phyloP scores from a whole-genome alignment of 495 filamentous ascomycete species.

The Echria macrotheca region DNA sequence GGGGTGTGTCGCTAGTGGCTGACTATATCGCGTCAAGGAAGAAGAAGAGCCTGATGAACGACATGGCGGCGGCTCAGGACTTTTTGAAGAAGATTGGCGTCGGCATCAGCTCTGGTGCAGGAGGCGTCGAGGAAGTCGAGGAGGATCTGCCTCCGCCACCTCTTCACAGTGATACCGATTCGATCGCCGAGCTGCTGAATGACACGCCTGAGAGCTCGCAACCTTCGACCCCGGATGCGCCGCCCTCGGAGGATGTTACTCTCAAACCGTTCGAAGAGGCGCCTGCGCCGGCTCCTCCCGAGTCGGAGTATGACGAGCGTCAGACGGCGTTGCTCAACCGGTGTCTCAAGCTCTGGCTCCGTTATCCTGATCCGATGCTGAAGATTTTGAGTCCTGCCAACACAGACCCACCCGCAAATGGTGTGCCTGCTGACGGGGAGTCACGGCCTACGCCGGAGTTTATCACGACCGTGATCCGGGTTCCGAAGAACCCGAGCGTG shows the following conservation, averaged over 20 bases:
- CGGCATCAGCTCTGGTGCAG: slow-evolving; percentile 19
- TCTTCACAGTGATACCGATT: slow-evolving; percentile 25
- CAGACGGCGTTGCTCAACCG: slow-evolving; percentile 59
- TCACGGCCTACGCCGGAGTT: slow-evolving; percentile 45
- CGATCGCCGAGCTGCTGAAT: slow-evolving; percentile 43
- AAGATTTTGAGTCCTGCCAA: slow-evolving; percentile 70
- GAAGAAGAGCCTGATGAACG: slow-evolving; percentile 62
- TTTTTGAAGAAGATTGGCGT: slow-evolving; percentile 52
- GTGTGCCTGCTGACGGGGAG: slow-evolving; percentile 34
- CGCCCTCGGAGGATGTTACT: neutral
- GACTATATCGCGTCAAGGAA: slow-evolving; percentile 72
- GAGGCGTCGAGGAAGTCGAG: slow-evolving; percentile 20
- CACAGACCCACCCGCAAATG: slow-evolving; percentile 66
- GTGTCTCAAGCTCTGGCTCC: slow-evolving; percentile 73
- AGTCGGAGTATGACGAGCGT: slow-evolving; percentile 46
- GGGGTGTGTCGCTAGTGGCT: slow-evolving; percentile 78
- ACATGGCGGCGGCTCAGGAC: slow-evolving; percentile 73
- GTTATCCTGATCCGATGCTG: slow-evolving; percentile 65
- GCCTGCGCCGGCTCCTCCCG: neutral
- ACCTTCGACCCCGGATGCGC: neutral
- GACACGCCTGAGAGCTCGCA: slow-evolving; percentile 38
- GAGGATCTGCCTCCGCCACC: slow-evolving; percentile 22
- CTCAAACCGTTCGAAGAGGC: slow-evolving; percentile 2
- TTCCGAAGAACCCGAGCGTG: slow-evolving; percentile 68
- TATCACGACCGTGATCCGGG: slow-evolving; percentile 60